Percentiles rank a stretch among this genome's conserved stretches.
Evolutionary conservation across 2,329 filamentous ascomycete genomes (phyloP).

Genomic region (Fusarium virguliforme): DNA sequence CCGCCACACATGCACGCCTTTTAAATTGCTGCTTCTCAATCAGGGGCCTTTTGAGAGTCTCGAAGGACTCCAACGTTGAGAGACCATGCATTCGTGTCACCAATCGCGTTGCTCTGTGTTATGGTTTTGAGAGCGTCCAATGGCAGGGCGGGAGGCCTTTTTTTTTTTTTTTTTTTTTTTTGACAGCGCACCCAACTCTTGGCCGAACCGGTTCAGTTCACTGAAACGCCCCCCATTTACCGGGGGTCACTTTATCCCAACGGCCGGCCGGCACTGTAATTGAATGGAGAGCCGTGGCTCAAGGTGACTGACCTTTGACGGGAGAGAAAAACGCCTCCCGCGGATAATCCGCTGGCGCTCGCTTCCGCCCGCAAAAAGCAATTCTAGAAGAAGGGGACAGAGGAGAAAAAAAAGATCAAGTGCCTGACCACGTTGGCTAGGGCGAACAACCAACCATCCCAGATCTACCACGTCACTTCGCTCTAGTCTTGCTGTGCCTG

Average conservation of each 20-base stretch:
- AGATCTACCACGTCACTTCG: constrained; percentile 46
- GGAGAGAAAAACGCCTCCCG: too few relatives aligned
- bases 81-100: constrained; percentile 30
- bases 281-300: not conserved
- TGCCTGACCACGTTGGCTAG: constrained; percentile 13
- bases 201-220: constrained; percentile 39
- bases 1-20: constrained; percentile 3
- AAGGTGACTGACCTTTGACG: too few relatives aligned
- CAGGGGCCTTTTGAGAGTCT: not conserved
- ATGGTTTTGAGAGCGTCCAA: constrained; percentile 32
- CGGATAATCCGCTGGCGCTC: not conserved
- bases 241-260: constrained; percentile 8
- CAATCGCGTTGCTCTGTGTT: constrained; percentile 27
- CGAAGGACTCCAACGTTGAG: constrained; percentile 16
- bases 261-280: constrained; percentile 19
- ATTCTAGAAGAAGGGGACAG: not conserved
- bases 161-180: not conserved
- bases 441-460: constrained; percentile 33
- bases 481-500: constrained; percentile 21
- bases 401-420: constrained; percentile 1
- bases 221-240: constrained; percentile 6
- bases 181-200: constrained; percentile 35
- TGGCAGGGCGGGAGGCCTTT: constrained; percentile 13
- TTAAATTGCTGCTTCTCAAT: constrained; percentile 3
- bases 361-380: constrained; percentile 14